These are phyloP conservation scores for Saturnispora bothae DNA, from an alignment of 805 yeast genomes.

Conservation along the genomic window DNA sequence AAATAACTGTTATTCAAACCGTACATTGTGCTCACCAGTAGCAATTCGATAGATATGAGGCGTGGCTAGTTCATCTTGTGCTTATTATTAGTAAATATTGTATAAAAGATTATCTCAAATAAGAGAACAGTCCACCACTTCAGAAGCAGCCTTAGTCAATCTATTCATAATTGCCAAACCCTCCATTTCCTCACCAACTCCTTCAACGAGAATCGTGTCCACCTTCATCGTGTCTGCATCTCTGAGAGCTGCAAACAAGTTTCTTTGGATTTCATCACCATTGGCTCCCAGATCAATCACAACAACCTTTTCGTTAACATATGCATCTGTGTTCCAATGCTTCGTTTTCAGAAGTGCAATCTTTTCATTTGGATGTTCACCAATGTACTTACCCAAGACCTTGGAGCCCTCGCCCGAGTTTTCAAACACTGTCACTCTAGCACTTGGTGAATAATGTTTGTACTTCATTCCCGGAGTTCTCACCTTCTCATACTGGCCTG, in stretches of 20 bases:
- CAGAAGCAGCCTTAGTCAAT: constrained; percentile 70
- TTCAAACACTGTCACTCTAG: constrained; percentile 61
- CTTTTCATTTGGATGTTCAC: constrained; percentile 16
- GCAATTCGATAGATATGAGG: too few species aligned
- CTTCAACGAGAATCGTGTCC: constrained; percentile 74
- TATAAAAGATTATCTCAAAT: too few species aligned
- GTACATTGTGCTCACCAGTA: too few species aligned
- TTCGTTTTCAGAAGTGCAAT: constrained; percentile 44
- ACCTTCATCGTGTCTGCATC: constrained; percentile 56
- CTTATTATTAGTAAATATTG: too few species aligned
- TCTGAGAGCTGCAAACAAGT: constrained; percentile 62
- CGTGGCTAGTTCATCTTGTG: too few species aligned
- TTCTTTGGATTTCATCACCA: constrained; percentile 59
- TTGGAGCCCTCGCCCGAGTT: constrained; percentile 35
- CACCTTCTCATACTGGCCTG: constrained; percentile 56
- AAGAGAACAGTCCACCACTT: constrained; percentile 20
- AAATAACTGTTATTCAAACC: too few species aligned
- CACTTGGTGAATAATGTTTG: constrained; percentile 87
- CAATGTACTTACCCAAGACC: constrained; percentile 23
- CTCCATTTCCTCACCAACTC: constrained; percentile 61
- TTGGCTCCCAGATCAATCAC: constrained; percentile 30
- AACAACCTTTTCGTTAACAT: constrained; percentile 3
- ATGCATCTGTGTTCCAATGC: constrained; percentile 23
- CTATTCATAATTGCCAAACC: constrained; percentile 96
- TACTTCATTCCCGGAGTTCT: constrained; percentile 98